Base-by-base conservation (phyloP, 164 flowering plant species). In the Cinnamomum micranthum region DNA sequence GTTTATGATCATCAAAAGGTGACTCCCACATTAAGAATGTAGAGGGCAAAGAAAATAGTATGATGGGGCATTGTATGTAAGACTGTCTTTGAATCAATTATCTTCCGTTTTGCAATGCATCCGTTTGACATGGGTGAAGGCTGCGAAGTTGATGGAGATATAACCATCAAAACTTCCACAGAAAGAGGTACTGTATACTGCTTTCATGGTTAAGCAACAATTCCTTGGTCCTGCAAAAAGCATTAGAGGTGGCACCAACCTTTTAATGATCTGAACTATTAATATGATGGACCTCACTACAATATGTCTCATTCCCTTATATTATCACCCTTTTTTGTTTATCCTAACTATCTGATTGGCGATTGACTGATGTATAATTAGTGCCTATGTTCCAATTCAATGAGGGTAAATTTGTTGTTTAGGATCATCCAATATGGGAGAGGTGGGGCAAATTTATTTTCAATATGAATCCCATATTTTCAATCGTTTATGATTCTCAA, bases 51-150 rank as follows among this genome's bases (percentile, higher is more conserved):
- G n/a, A 55, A 55, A 17, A 55, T 55, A 55, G 5, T 4, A 17
- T 4, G 19, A 15, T 55, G 17, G 17, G 3, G 60, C 20, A 15
- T 15, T 55, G n/a, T 20, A 55, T 15, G 60, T 19, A 89, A 86
- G 83, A 87, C 81, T 25, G 68, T 77, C 11, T 89, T 89, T 67
- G 92, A 89, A 82, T 82, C 90, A 14, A 87, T 88, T 71, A 77
- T 88, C 50, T 87, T 84, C 82, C 69, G 84, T 35, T 87, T 88
- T 78, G 84, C 81, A 22, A 85, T 85, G 82, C 91, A 88, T 71
- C 91, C 91, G 3, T 88, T 80, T 62, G 90, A 88, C 74, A 88
- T 88, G 19, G 91, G 91, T 52, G 89, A 88, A 73, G 82, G 88
- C 6, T 88, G 91, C 68, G 88, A 87, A 77, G 69, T 88, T 6